A percentile compares a stretch with the other conserved stretches of the same genome.
Evolutionary conservation across 2,329 filamentous ascomycete species (phyloP).

Genomic region (Fusarium sp.): DNA sequence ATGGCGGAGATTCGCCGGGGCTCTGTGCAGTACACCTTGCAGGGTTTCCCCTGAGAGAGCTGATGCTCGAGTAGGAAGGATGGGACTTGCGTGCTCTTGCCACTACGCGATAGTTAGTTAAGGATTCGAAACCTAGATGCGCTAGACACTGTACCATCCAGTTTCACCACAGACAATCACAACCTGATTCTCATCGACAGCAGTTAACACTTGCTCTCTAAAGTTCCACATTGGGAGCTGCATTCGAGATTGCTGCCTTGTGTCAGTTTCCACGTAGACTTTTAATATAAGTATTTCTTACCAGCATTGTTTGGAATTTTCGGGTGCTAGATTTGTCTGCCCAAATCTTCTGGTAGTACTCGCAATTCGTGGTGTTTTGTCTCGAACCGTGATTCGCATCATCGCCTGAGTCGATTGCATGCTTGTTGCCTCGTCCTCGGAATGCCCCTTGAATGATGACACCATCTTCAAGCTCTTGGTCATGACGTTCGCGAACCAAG

Average conservation of each 20-base stretch:
- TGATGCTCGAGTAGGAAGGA: conserved; percentile 93
- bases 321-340: conserved; percentile 65
- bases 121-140: not conserved
- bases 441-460: conserved; percentile 84
- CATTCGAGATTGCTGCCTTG: conserved; percentile 69
- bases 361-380: conserved; percentile 55
- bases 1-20: conserved; percentile 96
- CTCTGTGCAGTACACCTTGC: conserved; percentile 96
- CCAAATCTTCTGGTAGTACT: conserved; percentile 70
- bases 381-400: conserved; percentile 58
- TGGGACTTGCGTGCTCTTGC: conserved; percentile 98
- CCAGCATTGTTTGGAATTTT: conserved; percentile 83
- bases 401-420: conserved; percentile 61
- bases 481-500: conserved; percentile 75
- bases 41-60: conserved; percentile 80
- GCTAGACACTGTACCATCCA: conserved; percentile 70
- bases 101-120: conserved; percentile 59
- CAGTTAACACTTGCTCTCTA: conserved; percentile 78
- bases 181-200: conserved; percentile 83
- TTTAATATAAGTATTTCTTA: conserved; percentile 49
- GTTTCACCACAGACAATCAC: conserved; percentile 97
- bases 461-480: conserved; percentile 78
- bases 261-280: conserved; percentile 21
- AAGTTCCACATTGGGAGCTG: conserved; percentile 92
- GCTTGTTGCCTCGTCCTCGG: conserved; percentile 67